Evolutionary conservation across 2,329 filamentous ascomycete genomes (phyloP).

Genomic region (Xylaria sp.): DNA sequence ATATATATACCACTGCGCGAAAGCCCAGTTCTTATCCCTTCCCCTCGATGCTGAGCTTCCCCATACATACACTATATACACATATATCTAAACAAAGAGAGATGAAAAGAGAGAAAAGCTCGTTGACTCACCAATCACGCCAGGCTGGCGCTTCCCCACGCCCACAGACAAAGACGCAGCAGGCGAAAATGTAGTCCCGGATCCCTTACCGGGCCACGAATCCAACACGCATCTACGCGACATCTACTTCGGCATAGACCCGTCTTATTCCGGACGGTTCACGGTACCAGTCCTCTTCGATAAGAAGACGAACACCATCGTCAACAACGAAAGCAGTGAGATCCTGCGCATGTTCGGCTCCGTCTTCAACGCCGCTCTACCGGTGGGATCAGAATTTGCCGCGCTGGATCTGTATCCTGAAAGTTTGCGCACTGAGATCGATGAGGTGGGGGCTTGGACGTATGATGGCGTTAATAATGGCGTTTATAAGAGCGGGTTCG

Average conservation of each 20-base stretch:
- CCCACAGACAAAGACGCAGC: constrained; percentile 65
- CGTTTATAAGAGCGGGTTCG: constrained; percentile 83
- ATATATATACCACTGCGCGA: neutral
- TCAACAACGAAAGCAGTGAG: constrained; percentile 92
- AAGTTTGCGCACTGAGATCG: constrained; percentile 73
- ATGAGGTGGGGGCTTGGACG: constrained; percentile 82
- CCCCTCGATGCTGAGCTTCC: neutral
- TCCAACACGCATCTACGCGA: constrained; percentile 76
- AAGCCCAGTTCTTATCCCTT: neutral
- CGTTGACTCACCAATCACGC: constrained; percentile 38
- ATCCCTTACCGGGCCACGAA: constrained; percentile 77
- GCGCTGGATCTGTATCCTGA: constrained; percentile 75
- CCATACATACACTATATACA: too few species aligned
- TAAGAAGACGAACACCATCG: constrained; percentile 78
- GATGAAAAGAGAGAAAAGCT: neutral
- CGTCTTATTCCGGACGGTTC: constrained; percentile 80
- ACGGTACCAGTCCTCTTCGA: constrained; percentile 91
- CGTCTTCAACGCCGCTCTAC: constrained; percentile 80
- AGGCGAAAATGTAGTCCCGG: constrained; percentile 72
- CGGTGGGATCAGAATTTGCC: constrained; percentile 67
- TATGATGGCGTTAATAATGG: constrained; percentile 80
- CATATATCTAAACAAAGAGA: too few species aligned
- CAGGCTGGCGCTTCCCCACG: constrained; percentile 86
- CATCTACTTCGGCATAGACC: constrained; percentile 81
- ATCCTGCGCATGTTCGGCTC: constrained; percentile 91